Evolutionary conservation across 1,139 yeast species (phyloP), one percentile per base, ranked within the genome.

Genomic region (Candida gigantensis): DNA sequence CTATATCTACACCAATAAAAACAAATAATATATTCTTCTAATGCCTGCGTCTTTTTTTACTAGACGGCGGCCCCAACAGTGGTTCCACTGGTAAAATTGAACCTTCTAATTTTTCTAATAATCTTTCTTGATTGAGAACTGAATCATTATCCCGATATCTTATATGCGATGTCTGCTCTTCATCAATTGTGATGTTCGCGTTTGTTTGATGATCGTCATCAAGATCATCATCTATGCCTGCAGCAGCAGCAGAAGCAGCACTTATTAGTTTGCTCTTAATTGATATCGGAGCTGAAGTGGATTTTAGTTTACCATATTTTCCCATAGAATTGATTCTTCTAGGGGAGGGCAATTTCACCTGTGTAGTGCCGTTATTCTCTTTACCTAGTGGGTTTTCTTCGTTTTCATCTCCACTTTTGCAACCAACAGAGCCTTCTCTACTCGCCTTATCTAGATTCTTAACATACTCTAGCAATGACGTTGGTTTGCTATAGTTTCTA

Each of bases 341-440:
- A 3, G 75, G 76, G 3, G 75, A 69, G 4, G 74, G 74, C 12
- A 69, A 52, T 26, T 55, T 55, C 13, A 62, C 41, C 24, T 35
- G 20, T 15, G 24, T 33, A 33, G n/a, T n/a, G n/a, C n/a, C n/a
- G n/a, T n/a, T n/a, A n/a, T n/a, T n/a, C n/a, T n/a, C n/a, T n/a
- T n/a, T 20, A 32, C 42, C 10, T 33, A 11, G 12, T 12, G 9
- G 17, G 16, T 18, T 32, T 24, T 6, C 23, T 32, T n/a, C 38
- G 13, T 34, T 36, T 12, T 30, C 17, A 9, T 28, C 18, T 5
- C 23, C 21, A 11, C 15, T 18, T 40, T 35, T 15, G 32, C 39
- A 28, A 17, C 26, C 13, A 16, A 30, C 10, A 5, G 34, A 31
- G 19, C 32, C 9, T 32, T 31, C 31, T 15, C 30, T 28, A 10